Base-by-base conservation (phyloP, 257 asterid genomes). In the Lavandula angustifolia region DNA sequence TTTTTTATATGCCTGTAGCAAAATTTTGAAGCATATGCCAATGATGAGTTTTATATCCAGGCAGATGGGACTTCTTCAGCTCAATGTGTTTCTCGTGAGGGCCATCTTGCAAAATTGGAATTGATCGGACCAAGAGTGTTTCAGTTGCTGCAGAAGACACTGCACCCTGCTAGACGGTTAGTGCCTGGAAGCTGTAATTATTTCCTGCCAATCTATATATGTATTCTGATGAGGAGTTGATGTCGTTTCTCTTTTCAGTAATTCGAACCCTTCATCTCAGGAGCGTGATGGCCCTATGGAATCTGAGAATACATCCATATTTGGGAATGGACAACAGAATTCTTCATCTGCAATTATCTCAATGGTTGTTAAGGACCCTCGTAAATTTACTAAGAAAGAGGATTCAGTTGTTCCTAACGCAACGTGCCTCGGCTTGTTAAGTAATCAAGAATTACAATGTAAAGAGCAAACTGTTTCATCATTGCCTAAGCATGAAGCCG, bases 21-120 rank as follows among this genome's bases (percentile, higher is more conserved):
- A 37, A 6, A 41, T 65, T 22, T 51, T 56, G 55, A 52, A 54
- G 31, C 29, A 46, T 54, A 44, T 62, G 64, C 38, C 51, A 54
- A 68, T 35, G 38, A 61, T 8, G 10, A 38, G 66, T 62, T 76
- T 78, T 58, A 40, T 38, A 64, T 80, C 73, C 92, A 86, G 95
- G 70, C 69, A 58, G 86, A 74, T 60, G 53, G 8, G 38, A 50
- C 76, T 67, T 74, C 64, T 68, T 66, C 84, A 52, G 78, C 76
- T 66, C 74, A 51, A 37, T 89, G 95, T 68, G 58, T 75, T 67
- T 84, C 97, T 69, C 94, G 84, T 44, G 92, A 78, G 78, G 88
- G 86, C 12, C 86, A 83, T 70, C 95, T 92, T 40, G 96, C 82
- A 40, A 86, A 76, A 71, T 47, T 92, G 70, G 97, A 92, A 74